Evolutionary conservation across 1,139 yeast species (phyloP).

Genomic region (Pichia sp.): DNA sequence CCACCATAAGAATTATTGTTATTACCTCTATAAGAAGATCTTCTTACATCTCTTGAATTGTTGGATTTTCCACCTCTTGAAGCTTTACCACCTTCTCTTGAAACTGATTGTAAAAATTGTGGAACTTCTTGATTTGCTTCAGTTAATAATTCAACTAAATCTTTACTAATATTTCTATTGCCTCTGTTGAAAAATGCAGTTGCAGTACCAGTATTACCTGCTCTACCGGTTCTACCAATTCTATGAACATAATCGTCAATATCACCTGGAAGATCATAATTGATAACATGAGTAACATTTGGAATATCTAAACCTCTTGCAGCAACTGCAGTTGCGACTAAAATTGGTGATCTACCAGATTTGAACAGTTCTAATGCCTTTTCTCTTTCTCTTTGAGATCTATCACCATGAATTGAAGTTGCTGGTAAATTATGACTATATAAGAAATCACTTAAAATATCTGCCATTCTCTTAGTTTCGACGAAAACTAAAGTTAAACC

Average conservation of each 20-base stretch:
- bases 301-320: slow-evolving; percentile 99
- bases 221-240: slow-evolving; percentile 99
- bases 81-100: slow-evolving; percentile 72
- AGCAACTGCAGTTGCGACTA: slow-evolving; percentile 98
- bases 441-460: slow-evolving; percentile 86
- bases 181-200: slow-evolving; percentile 97
- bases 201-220: slow-evolving; percentile 98
- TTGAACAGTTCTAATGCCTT: slow-evolving; percentile 89
- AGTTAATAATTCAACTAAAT: slow-evolving; percentile 73
- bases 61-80: slow-evolving; percentile 47
- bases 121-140: slow-evolving; percentile 99
- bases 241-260: slow-evolving; percentile 98
- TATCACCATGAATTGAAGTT: slow-evolving; percentile 97
- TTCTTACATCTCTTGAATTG: slow-evolving; percentile 34
- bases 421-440: slow-evolving; percentile 90
- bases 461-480: slow-evolving; percentile 99
- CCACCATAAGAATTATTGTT: slow-evolving; percentile 6
- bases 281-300: slow-evolving; percentile 94
- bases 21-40: slow-evolving; percentile 22
- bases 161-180: slow-evolving; percentile 85
- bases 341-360: slow-evolving; percentile 79
- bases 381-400: slow-evolving; percentile 97
- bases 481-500: slow-evolving; percentile 92
- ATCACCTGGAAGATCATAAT: slow-evolving; percentile 94
- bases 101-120: slow-evolving; percentile 69